Evolutionary conservation across 176 grass and related monocot genomes (phyloP).

Genomic region (Rhynchospora breviuscula): DNA sequence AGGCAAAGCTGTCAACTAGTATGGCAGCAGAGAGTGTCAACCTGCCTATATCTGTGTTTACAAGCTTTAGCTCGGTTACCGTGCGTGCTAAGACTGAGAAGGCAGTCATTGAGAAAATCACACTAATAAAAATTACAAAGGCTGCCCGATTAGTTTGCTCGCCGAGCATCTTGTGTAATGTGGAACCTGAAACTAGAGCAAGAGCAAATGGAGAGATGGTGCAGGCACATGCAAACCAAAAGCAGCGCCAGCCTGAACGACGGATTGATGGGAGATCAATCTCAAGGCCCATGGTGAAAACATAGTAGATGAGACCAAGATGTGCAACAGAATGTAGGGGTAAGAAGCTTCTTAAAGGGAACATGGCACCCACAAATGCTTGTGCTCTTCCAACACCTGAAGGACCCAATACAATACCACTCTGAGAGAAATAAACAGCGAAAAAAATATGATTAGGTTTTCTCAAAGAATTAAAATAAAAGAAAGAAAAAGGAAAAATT

Average conservation of each 20-base stretch:
- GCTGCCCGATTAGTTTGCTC: conserved; percentile 22
- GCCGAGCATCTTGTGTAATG: not conserved
- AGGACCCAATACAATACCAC: conserved; percentile 48
- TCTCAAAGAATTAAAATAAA: not conserved
- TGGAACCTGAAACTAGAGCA: conserved; percentile 27
- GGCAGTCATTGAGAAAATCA: conserved; percentile 48
- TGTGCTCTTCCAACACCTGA: conserved; percentile 45
- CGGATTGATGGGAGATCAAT: conserved; percentile 39
- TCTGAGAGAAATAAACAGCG: conserved; percentile 9
- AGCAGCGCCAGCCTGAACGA: conserved; percentile 25
- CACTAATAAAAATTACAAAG: conserved; percentile 56
- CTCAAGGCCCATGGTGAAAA: conserved; percentile 64
- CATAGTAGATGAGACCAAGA: conserved; percentile 70
- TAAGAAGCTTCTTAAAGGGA: conserved; percentile 51
- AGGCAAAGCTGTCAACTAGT: conserved; percentile 49
- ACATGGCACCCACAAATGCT: conserved; percentile 24
- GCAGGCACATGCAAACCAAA: conserved; percentile 50
- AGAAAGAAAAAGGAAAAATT: not conserved
- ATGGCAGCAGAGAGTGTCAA: conserved; percentile 55
- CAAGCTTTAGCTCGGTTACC: conserved; percentile 75
- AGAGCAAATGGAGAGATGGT: conserved; percentile 48
- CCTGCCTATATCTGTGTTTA: conserved; percentile 58
- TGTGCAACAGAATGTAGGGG: conserved; percentile 57
- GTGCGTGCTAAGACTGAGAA: conserved; percentile 64
- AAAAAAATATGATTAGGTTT: not conserved